Evolutionary conservation across 2,329 filamentous ascomycete species (phyloP), one percentile per base, ranked within the genome.

Genomic region (Fusarium floridanum): DNA sequence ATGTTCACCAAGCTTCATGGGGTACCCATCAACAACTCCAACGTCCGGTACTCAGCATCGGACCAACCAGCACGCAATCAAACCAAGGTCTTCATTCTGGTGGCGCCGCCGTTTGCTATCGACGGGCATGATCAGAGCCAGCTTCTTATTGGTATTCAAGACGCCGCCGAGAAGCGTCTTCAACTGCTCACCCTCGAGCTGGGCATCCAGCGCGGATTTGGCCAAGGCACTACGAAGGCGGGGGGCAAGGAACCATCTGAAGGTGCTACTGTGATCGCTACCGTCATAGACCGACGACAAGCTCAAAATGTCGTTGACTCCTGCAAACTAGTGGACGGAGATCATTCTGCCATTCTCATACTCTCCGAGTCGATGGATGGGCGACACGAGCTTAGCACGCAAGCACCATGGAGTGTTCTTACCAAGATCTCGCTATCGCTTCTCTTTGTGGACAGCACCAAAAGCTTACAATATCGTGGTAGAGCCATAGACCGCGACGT

Each of bases 401-500:
- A 95, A 81, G 92, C 92, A 7, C 93, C 93, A 1, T 95, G 93
- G 93, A 91, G 92, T 67, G 88, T 89, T 62, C 86, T 93, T 14
- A 90, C 91, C n/a, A 91, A 90, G 50, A 83, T 95, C n/a, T 85
- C 88, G 0, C 82, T 95, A 2, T 91, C 93, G 2, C 76, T 87
- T 32, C 84, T 95, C 22, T 87, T 87, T 68, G 81, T 91, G 24
- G 88, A 91, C 66, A 90, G 93, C 72, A 85, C 88, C 29, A 87
- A 89, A 76, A 89, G 87, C 67, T 83, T 93, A 41, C 89, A 90
- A 63, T 90, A 89, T 70, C 83, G 85, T 57, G 86, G 87, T 20
- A 87, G 88, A 50, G 84, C 84, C 65, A 81, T 87, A 20, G 87
- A 88, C 64, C 86, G 89, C 43, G 90, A 93, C 75, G 77, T 86